Percentiles rank a stretch among this genome's conserved stretches.
Conservation (phyloP, 2,329 filamentous ascomycete genomes). For the Monilinia vaccinii-corymbosi region DNA sequence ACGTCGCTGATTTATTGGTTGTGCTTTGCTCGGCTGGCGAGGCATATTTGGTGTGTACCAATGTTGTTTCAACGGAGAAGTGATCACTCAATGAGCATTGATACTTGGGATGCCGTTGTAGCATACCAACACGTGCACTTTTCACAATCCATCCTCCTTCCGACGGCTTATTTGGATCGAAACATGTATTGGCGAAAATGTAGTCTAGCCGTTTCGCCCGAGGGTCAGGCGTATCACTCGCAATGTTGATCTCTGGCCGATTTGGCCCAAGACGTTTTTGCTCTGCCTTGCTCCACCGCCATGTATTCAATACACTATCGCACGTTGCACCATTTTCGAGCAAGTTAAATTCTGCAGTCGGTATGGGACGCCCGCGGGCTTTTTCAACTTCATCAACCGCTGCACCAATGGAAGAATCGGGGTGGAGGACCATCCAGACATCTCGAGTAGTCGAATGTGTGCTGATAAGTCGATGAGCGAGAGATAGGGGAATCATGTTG, state of each 20-base stretch:
- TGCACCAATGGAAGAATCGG: constrained; percentile 71
- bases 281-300: constrained; percentile 73
- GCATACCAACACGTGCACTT: constrained; percentile 67
- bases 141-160: constrained; percentile 57
- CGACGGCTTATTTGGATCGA: constrained; percentile 23
- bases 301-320: constrained; percentile 80
- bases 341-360: constrained; percentile 71
- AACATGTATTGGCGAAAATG: constrained; percentile 66
- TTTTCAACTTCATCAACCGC: constrained; percentile 59
- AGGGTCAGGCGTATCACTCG: constrained; percentile 58
- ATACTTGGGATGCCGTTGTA: constrained; percentile 68
- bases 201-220: constrained; percentile 88
- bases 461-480: constrained; percentile 76
- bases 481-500: constrained; percentile 85
- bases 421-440: constrained; percentile 76
- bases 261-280: constrained; percentile 60
- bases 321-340: constrained; percentile 77
- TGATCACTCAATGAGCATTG: constrained; percentile 88
- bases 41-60: constrained; percentile 33
- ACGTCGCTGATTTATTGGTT: constrained; percentile 18
- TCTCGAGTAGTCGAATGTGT: constrained; percentile 70
- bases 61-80: constrained; percentile 78
- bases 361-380: constrained; percentile 55
- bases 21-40: constrained; percentile 12
- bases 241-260: constrained; percentile 49